Evolutionary conservation across 768 basidiomycete species (phyloP).

Genomic region (Pholiota molesta): DNA sequence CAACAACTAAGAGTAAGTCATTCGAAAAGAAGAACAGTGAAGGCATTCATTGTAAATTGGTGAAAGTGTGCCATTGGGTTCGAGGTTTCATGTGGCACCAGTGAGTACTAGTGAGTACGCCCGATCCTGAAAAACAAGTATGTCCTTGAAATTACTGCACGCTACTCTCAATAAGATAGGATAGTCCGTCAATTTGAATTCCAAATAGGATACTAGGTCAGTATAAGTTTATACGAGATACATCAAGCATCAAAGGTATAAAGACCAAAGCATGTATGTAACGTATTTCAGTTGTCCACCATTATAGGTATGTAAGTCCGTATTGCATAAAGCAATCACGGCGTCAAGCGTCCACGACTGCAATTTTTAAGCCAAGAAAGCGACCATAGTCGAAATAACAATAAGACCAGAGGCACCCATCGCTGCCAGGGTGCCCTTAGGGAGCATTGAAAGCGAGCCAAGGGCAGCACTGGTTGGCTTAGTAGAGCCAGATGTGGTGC

Average conservation of each 20-base stretch:
- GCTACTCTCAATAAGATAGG: no score
- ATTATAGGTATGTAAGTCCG: background rate
- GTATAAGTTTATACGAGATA: background rate
- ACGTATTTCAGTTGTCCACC: background rate
- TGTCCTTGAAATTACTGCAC: no score
- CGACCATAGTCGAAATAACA: conserved; percentile 36
- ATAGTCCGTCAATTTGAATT: background rate
- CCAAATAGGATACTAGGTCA: background rate
- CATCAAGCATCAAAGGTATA: background rate
- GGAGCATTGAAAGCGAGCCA: conserved; percentile 16
- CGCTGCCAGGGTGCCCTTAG: conserved; percentile 24
- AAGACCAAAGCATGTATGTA: background rate
- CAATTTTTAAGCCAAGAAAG: conserved; percentile 32
- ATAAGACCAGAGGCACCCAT: conserved; percentile 31
- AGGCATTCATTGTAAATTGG: no score
- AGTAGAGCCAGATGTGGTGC: conserved; percentile 20
- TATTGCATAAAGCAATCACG: background rate
- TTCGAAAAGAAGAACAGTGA: no score
- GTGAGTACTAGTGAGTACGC: no score
- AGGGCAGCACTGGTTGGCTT: conserved; percentile 21
- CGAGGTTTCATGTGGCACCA: no score
- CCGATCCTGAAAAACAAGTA: no score
- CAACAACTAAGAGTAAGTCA: no score
- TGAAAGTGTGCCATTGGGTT: no score
- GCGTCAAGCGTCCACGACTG: background rate